Evolutionary conservation across 2,329 filamentous ascomycete species (phyloP), one percentile per base, ranked within the genome.

Genomic region (Penicillium sp.): DNA sequence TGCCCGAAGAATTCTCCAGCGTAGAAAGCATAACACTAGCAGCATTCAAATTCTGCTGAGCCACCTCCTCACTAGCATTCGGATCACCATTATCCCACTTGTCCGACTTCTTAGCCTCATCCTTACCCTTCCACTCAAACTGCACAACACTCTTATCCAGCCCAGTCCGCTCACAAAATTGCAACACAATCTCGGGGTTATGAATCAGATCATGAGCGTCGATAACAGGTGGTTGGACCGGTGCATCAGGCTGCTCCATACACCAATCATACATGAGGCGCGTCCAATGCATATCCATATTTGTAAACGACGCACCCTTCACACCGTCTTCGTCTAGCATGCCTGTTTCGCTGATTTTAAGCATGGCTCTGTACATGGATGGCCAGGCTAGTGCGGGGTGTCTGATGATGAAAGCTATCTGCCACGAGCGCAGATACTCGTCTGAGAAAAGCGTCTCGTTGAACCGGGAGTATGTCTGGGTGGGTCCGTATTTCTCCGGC

Each of bases 171-270:
- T 68, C 62, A 54, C 67, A 70, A 45, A 70, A 67, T 45, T 67
- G 54, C 19, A 55, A 35, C 2, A 77, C 65, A 11, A 72, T 61
- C n/a, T 61, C 56, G 0, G 70, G 70, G 19, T 63, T 59, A 35
- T 69, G 68, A 44, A 77, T 77, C 3, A 77, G 60, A 55, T 77
- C 75, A 54, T 77, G 70, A 4, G 75, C 74, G 52, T 78, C 76
- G 0, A 76, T 54, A 3, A 78, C 60, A 7, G 74, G 63, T 0
- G 73, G 74, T 10, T 53, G 35, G 9, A 45, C 47, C 8, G 62
- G 55, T 8, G 61, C 54, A 33, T 61, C 61, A 2, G 58, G 56
- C 31, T 69, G 64, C 45, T 67, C 62, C 13, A 62, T 48, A 55
- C 67, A 74, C 66, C 68, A 77, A 39, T 77, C 72, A 54, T 73